Base-by-base conservation (phyloP, 768 basidiomycete genomes). In the Imleria badia region DNA sequence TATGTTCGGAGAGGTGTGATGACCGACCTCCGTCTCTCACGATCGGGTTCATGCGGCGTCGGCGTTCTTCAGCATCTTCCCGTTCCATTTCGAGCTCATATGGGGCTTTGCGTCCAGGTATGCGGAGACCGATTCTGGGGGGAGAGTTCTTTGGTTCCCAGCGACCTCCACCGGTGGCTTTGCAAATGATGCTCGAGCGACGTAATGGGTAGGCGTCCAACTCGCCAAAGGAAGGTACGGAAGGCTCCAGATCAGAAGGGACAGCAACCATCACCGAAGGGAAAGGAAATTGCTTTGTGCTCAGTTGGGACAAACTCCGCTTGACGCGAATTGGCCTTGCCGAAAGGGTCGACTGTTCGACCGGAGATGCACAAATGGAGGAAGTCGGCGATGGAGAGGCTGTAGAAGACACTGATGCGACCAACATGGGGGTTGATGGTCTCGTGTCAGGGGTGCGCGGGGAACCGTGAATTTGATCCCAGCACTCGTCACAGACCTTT, bases 401-500 rank as follows among this genome's bases (percentile, higher is more conserved):
- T 1, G 71, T 71, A 55, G 67, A 66, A 51, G 67, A 58, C 5
- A 60, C 43, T 22, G 71, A 73, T 4, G 61, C 40, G 69, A 76
- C 49, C 64, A 72, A 29, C 75, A 77, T 20, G 74, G 75, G 58
- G 66, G 75, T 54, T 66, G 73, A 62, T 62, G 78, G 54, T 52
- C 64, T 48, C 8, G 62, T 63, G 34, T 71, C 71, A 26, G 80
- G 80, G 30, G 78, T 76, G 39, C 72, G 71, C 9, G 72, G 66
- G 15, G 76, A 70, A 47, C 86, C 87, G 55, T 88, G 80, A 35
- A 92, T 81, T 67, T 87, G 87, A 62, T 87, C 84, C 72, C 75
- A 85, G 65, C 90, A 92, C 58, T 84, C 87, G 54, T 89, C 84
- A 61, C 90, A 92, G 45, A 92, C 88, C 51, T 87, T 81, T n/a